A percentile compares a stretch with the other conserved stretches of the same genome.
phyloP scores from a whole-genome alignment of 495 filamentous ascomycete species.

The Pyronema omphalodes region DNA sequence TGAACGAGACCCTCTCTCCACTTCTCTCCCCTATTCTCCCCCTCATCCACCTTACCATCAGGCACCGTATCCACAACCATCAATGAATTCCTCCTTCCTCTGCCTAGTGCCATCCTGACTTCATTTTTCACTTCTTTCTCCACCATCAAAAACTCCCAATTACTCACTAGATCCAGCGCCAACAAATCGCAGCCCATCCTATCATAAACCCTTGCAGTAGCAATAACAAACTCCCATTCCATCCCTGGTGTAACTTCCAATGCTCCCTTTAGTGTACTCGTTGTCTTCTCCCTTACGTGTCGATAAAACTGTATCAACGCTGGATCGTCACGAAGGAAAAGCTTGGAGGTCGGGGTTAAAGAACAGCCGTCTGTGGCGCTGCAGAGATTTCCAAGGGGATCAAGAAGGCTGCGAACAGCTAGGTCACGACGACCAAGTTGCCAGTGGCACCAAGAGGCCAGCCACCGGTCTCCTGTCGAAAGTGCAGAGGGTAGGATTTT shows the following conservation, averaged over 20 bases:
- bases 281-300: constrained; percentile 65
- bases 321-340: constrained; percentile 78
- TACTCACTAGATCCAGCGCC: constrained; percentile 66
- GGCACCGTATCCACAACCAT: constrained; percentile 62
- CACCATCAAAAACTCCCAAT: constrained; percentile 66
- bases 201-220: constrained; percentile 73
- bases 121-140: constrained; percentile 27
- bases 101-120: neutral
- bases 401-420: constrained; percentile 66
- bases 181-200: constrained; percentile 95
- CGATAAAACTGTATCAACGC: constrained; percentile 72
- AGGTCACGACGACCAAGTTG: constrained; percentile 68
- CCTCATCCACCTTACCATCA: neutral
- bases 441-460: constrained; percentile 92
- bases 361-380: constrained; percentile 36
- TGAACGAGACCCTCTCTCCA: constrained; percentile 30
- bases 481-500: constrained; percentile 62
- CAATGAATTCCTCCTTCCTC: constrained; percentile 53
- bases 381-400: constrained; percentile 55
- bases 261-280: constrained; percentile 71
- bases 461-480: constrained; percentile 74
- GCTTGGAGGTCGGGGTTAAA: constrained; percentile 39
- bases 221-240: constrained; percentile 80
- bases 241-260: constrained; percentile 58
- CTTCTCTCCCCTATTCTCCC: constrained; percentile 1